Conservation (phyloP, 2,329 filamentous ascomycete species). For the Tolypocladium paradoxum region DNA sequence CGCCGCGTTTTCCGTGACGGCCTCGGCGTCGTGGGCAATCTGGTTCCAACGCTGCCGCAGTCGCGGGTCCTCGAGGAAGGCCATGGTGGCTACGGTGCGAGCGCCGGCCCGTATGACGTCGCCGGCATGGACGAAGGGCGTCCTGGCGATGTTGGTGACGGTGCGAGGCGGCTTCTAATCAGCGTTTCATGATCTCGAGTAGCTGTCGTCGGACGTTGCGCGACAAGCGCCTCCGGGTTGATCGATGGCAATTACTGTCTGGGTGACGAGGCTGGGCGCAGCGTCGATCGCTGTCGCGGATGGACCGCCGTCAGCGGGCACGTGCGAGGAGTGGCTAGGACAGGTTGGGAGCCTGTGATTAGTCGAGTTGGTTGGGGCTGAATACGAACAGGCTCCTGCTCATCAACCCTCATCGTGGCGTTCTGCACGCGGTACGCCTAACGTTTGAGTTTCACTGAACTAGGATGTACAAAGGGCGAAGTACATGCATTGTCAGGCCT, state of each 20-base stretch:
- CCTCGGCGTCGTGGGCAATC: constrained; percentile 80
- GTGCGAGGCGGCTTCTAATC: background rate
- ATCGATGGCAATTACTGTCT: background rate
- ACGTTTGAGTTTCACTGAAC: background rate
- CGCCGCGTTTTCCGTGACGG: constrained; percentile 84
- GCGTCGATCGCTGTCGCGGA: background rate
- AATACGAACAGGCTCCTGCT: background rate
- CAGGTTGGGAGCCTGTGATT: background rate
- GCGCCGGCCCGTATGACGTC: background rate
- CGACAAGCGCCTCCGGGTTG: background rate
- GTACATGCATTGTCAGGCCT: background rate
- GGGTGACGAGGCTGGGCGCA: background rate
- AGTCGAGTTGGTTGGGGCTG: background rate
- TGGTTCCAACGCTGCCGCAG: constrained; percentile 91
- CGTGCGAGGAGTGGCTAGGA: background rate
- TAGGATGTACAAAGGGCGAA: background rate
- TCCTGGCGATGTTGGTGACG: background rate
- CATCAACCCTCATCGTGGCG: background rate
- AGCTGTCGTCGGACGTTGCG: background rate
- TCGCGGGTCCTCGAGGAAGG: constrained; percentile 68
- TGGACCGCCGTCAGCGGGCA: background rate
- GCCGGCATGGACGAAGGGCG: background rate
- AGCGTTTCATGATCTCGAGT: background rate
- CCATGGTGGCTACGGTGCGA: constrained; percentile 27
- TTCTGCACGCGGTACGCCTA: background rate